phyloP scores from a whole-genome alignment of 2,329 filamentous ascomycete species.

The Xylaria polymorpha region DNA sequence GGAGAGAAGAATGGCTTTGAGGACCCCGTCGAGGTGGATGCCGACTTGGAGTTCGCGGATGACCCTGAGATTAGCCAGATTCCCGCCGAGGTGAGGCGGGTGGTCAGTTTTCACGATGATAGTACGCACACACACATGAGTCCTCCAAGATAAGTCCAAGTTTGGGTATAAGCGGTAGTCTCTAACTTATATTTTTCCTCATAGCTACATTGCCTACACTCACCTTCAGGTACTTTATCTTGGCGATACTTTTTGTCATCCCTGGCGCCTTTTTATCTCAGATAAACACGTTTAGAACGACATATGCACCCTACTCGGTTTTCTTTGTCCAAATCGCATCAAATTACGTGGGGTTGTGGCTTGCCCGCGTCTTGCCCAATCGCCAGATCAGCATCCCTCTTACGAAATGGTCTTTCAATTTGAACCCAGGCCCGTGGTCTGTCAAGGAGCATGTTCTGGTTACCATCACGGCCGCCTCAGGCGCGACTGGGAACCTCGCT shows the following conservation, averaged over 20 bases:
- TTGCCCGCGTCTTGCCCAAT: conserved; percentile 62
- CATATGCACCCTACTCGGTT: conserved; percentile 67
- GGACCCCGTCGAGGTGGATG: conserved; percentile 44
- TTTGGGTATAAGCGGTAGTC: neutral
- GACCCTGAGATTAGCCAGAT: conserved; percentile 64
- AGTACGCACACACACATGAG: conserved; percentile 36
- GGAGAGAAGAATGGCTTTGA: conserved; percentile 43
- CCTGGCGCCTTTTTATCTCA: conserved; percentile 68
- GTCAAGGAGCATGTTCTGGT: conserved; percentile 69
- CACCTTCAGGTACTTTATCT: conserved; percentile 69
- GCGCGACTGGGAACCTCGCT: conserved; percentile 63
- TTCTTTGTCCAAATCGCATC: conserved; percentile 71
- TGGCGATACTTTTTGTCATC: conserved; percentile 65
- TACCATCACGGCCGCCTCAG: conserved; percentile 64
- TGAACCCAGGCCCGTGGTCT: conserved; percentile 68
- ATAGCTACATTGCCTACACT: conserved; percentile 62
- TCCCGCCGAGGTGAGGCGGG: conserved; percentile 65
- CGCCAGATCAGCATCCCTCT: conserved; percentile 61
- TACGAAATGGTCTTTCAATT: conserved; percentile 60
- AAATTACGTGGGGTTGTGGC: conserved; percentile 65
- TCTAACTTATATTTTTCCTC: conserved; percentile 7
- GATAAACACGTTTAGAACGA: conserved; percentile 68
- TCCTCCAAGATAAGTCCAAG: neutral
- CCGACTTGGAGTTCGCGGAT: conserved; percentile 54
- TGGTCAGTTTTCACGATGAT: conserved; percentile 69